A percentile compares a stretch with the other conserved stretches of the same genome.
Conservation (phyloP, 768 basidiomycete genomes). For the Suillus subalutaceus region DNA sequence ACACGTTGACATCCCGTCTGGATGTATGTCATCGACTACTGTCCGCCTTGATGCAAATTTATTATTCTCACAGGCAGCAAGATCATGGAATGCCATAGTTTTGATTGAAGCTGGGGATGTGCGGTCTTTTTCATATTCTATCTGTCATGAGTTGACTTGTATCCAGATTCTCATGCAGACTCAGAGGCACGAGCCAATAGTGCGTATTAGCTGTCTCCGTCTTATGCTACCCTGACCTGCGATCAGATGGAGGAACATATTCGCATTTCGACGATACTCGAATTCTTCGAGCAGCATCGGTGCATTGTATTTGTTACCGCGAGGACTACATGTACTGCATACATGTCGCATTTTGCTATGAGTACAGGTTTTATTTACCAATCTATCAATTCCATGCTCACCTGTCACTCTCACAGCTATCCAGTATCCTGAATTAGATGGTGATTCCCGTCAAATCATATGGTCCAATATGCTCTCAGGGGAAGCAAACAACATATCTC, state of each 20-base stretch:
- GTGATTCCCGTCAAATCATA: slow-evolving; percentile 1
- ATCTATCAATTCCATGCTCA: not conserved
- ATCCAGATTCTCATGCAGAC: slow-evolving; percentile 6
- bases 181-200: slow-evolving; percentile 4
- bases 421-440: slow-evolving; percentile 3
- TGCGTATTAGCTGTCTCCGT: not conserved
- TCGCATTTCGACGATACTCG: not conserved
- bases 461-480: slow-evolving; percentile 6
- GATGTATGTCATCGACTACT: not conserved
- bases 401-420: not conserved
- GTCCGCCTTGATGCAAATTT: not conserved
- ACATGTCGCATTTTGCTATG: slow-evolving; percentile 4
- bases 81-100: slow-evolving; percentile 1
- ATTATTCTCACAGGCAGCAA: not conserved
- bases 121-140: not conserved
- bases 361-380: not conserved
- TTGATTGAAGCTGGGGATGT: slow-evolving; percentile 6
- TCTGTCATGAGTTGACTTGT: not conserved
- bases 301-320: slow-evolving; percentile 6
- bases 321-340: not conserved
- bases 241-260: not conserved
- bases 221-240: not conserved
- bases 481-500: slow-evolving; percentile 3
- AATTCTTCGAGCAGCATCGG: slow-evolving; percentile 7
- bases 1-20: slow-evolving; percentile 4